A percentile compares a stretch with the other conserved stretches of the same genome.
Conservation (phyloP, 2,329 filamentous ascomycete genomes). For the Colletotrichum somersetense region DNA sequence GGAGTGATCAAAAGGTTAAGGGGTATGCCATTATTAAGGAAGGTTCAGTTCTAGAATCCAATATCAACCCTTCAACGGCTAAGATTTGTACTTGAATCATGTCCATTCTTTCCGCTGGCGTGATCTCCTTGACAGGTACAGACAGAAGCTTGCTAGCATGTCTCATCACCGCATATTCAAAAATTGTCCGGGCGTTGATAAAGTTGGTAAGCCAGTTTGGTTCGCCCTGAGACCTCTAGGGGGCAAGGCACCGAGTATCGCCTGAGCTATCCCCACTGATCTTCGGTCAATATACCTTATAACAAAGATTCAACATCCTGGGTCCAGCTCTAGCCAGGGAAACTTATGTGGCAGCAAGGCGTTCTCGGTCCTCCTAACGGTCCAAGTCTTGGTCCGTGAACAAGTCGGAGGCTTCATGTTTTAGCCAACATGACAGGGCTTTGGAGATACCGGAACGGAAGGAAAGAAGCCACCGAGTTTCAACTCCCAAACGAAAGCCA, state of each 20-base stretch:
- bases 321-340: neutral
- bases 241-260: neutral
- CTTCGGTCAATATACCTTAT: neutral
- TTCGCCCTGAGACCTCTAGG: neutral
- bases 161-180: neutral
- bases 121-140: neutral
- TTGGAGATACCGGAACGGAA: too few species aligned
- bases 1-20: neutral
- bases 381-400: neutral
- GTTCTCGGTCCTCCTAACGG: neutral
- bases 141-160: neutral
- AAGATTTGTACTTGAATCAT: too few species aligned
- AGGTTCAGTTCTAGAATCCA: neutral
- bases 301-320: neutral
- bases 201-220: neutral
- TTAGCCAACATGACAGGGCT: neutral
- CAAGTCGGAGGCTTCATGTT: neutral
- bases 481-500: neutral
- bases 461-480: neutral
- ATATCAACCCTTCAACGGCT: neutral
- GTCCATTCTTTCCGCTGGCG: neutral
- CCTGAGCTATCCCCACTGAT: slow-evolving; percentile 13
- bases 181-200: neutral
- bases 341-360: neutral
- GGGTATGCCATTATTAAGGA: neutral